Evolutionary conservation across 805 yeast genomes (phyloP).

Genomic region (Nakazawaea pomicola): DNA sequence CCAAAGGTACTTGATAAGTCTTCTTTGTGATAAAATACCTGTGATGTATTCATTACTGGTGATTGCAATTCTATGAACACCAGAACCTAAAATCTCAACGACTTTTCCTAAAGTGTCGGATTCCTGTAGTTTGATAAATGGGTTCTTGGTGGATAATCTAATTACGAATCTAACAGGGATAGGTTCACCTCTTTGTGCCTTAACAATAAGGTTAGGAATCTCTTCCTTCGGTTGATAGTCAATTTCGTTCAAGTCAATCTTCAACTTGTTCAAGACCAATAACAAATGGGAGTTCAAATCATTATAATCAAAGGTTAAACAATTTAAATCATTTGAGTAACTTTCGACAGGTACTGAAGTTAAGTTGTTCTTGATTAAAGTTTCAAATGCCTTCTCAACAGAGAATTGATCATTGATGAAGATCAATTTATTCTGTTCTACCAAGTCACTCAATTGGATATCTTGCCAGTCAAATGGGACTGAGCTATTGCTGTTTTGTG

Average conservation of each 20-base stretch:
- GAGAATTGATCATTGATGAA: conserved; percentile 61
- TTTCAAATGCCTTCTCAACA: conserved; percentile 86
- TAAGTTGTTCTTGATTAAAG: conserved; percentile 62
- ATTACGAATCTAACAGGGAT: conserved; percentile 90
- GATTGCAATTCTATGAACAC: conserved; percentile 92
- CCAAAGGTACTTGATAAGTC: conserved; percentile 83
- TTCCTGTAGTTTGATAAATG: conserved; percentile 74
- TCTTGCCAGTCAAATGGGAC: conserved; percentile 88
- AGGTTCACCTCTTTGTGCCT: conserved; percentile 81
- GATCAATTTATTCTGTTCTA: conserved; percentile 74
- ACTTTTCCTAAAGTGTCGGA: conserved; percentile 65
- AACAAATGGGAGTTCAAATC: conserved; percentile 85
- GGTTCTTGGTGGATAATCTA: conserved; percentile 80
- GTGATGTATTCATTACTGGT: conserved; percentile 50
- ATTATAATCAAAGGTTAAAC: conserved; percentile 85
- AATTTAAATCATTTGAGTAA: conserved; percentile 51
- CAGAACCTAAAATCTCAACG: conserved; percentile 85
- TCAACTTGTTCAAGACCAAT: conserved; percentile 72
- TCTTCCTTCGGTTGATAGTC: conserved; percentile 31
- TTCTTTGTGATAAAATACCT: conserved; percentile 88
- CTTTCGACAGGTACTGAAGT: conserved; percentile 82
- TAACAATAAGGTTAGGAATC: conserved; percentile 38
- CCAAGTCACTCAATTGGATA: conserved; percentile 63
- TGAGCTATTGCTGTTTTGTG: conserved; percentile 19
- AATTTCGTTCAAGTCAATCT: conserved; percentile 31